Evolutionary conservation across 2,329 filamentous ascomycete genomes (phyloP), one percentile per base, ranked within the genome.

Genomic region (Sclerotinia nivalis): DNA sequence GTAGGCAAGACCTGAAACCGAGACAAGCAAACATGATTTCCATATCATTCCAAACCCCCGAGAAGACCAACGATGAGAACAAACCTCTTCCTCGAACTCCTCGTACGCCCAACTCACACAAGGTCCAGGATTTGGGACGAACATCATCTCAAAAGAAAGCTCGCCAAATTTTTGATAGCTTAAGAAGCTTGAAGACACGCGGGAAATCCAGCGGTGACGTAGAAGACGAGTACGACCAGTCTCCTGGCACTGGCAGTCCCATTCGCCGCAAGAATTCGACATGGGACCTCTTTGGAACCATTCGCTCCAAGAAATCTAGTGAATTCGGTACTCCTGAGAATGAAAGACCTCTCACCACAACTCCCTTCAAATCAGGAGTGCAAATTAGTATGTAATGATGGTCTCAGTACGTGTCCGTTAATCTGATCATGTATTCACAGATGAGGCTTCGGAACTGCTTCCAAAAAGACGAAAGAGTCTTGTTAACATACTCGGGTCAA

Each of bases 391-490:
- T 45, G 59, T 45, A 40, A 31, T 2, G 5, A 40, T 28, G 4
- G 25, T 1, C 18, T 34, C 15, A 49, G 10, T 9, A 1, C 8
- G 8, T 50, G 40, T 20, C 2, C 8, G 0, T 37, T 25, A 3
- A 22, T 0, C 34, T 68, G 40, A 60, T 54, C 13, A 13, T 18
- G 7, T 50, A 0, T 49, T 34, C 20, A 47, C 28, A 71, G 66
- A 50, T 13, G 20, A 47, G 43, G 25, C 20, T 13, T 56, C 58
- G 9, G 40, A 56, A 34, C n/a, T 43, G 47, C 49, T 52, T 54
- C 66, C 66, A 13, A 71, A 50, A 47, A 69, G 74, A 68, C 70
- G 76, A 31, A 76, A 72, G 62, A 77, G 76, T 71, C 68, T 76
- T 22, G 66, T 72, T 13, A 71, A 76, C 66, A 71, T 77, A 7